These are phyloP conservation scores for Puya raimondii DNA, from an alignment of 176 grass and related monocot genomes.

Conservation along the genomic window DNA sequence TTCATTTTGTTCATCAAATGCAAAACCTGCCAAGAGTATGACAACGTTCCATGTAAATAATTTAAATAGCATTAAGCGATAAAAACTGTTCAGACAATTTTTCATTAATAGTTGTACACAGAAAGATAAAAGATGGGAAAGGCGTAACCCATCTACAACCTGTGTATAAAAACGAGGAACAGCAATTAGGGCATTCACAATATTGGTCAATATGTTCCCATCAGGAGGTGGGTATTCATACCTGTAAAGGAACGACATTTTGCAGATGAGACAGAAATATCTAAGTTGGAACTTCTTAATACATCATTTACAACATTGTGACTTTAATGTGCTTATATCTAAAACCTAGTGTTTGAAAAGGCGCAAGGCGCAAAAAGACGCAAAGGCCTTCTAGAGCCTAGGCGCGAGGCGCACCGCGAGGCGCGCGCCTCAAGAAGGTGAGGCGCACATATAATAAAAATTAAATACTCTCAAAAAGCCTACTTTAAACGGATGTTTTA, in stretches of 20 bases:
- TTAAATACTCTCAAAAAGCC: too few relatives aligned
- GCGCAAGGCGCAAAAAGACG: too few relatives aligned
- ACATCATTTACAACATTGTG: not conserved
- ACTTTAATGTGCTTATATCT: not conserved
- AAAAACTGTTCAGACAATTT: not conserved
- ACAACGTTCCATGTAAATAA: not conserved
- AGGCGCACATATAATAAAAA: too few relatives aligned
- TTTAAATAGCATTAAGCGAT: not conserved
- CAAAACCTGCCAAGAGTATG: conserved; percentile 44
- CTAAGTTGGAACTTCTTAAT: not conserved
- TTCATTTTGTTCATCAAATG: conserved; percentile 99
- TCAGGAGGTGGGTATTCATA: conserved; percentile 89
- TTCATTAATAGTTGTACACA: not conserved
- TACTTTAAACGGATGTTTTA: too few relatives aligned
- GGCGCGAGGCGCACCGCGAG: too few relatives aligned
- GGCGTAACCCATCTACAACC: conserved; percentile 38
- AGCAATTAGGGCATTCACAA: conserved; percentile 84
- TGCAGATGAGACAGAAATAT: not conserved
- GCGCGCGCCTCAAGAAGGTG: too few relatives aligned
- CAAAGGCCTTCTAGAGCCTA: too few relatives aligned
- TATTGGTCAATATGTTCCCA: conserved; percentile 91
- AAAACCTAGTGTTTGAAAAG: too few relatives aligned
- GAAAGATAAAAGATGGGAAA: conserved; percentile 1
- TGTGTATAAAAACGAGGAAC: conserved; percentile 86
- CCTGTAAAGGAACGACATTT: conserved; percentile 28